These are phyloP conservation scores for Paxillus involutus DNA, from an alignment of 768 basidiomycete species.

Conservation along the genomic window DNA sequence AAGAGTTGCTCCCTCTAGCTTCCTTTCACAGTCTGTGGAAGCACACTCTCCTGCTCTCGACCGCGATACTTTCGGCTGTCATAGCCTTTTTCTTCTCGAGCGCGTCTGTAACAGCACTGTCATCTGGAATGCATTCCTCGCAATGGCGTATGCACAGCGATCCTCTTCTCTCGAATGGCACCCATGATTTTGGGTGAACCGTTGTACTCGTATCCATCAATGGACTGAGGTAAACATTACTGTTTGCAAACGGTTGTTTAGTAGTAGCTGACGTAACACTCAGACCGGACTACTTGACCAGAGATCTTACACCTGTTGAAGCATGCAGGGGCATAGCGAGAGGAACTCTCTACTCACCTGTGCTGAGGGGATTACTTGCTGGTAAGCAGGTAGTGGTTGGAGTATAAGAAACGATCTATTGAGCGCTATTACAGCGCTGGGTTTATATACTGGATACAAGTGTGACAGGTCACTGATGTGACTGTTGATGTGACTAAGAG, in stretches of 20 bases:
- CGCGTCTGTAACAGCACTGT: not conserved
- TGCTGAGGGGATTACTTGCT: too few relatives aligned
- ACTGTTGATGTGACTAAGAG: too few relatives aligned
- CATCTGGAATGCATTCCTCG: not conserved
- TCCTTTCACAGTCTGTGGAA: constrained; percentile 1
- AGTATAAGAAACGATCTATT: too few relatives aligned
- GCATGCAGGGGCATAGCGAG: too few relatives aligned
- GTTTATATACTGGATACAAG: too few relatives aligned
- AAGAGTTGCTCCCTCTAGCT: not conserved
- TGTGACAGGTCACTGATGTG: too few relatives aligned
- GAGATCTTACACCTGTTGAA: constrained; percentile 81
- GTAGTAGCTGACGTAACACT: not conserved
- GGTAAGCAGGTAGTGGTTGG: too few relatives aligned
- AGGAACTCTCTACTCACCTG: too few relatives aligned
- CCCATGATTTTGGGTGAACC: constrained; percentile 73
- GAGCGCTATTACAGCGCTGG: too few relatives aligned
- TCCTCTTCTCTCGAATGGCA: constrained; percentile 61
- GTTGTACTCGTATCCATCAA: constrained; percentile 86
- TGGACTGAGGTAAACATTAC: constrained; percentile 44
- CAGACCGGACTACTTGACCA: constrained; percentile 77
- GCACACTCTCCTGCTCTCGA: constrained; percentile 2
- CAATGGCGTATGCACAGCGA: not conserved
- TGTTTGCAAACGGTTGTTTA: not conserved
- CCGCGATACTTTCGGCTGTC: constrained; percentile 6
- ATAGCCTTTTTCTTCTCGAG: constrained; percentile 3